Evolutionary conservation across 495 filamentous ascomycete species (phyloP), one percentile per base, ranked within the genome.

Genomic region (Aspergillus sclerotiicarbonarius): DNA sequence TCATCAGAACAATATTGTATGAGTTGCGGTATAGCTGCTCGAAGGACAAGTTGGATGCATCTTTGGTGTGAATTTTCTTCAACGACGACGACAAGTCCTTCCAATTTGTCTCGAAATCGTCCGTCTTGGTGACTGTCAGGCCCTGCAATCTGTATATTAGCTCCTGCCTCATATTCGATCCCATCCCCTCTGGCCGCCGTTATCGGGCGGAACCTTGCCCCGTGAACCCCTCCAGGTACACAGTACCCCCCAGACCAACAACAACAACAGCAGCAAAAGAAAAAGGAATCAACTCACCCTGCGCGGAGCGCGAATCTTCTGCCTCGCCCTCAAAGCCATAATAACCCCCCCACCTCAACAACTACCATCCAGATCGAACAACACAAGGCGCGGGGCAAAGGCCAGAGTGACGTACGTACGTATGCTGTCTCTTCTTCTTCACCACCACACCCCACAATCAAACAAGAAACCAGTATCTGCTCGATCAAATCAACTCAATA

Each of bases 1-100:
- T 91, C 70, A 87, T 88, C 51, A 96, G 73, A 0, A 97, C 92
- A n/a, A 98, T 88, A 71, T 90, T 90, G 71, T 99, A 99, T n/a
- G 90, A 90, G 49, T 89, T 90, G 37, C 95, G 90, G 73, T 99
- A 99, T 0, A 98, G 83, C 57, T 93, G 87, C 73, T 99, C 95
- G 74, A 96, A 99, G 1, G 93, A 96, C 4, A 99, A 82, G 4
- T 80, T 72, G 10, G 92, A 96, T 53, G 91, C 91, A 70, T 97
- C 92, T 69, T 95, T 93, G 16, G 83, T 90, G 71, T 98, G 91
- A 39, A 99, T 98, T 65, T 95, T 89, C 51, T 70, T 78, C 21
- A 98, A 79, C 8, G 94, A 90, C 5, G 83, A 77, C 0, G 83
- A 77, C 2, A 99, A 81, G 10, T 84, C 80, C 0, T 76, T 74